Evolutionary conservation across 1,284 basidiomycete genomes (phyloP).

Genomic region (Ceratobasidium theobromae): DNA sequence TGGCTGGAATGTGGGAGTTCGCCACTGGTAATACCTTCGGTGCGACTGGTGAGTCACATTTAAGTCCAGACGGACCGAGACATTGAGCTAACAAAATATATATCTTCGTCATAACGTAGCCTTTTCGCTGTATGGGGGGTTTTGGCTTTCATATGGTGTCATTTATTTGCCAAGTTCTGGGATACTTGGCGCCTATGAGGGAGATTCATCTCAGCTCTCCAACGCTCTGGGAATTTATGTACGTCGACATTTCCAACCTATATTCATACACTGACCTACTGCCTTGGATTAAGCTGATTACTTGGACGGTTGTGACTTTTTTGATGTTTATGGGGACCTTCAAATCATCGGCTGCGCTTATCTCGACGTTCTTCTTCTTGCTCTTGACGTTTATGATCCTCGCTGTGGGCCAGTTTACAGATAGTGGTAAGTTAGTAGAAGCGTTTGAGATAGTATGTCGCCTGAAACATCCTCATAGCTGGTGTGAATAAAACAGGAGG

Average conservation of each 20-base stretch:
- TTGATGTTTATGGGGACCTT: constrained; percentile 41
- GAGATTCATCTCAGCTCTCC: constrained; percentile 25
- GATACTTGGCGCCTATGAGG: constrained; percentile 33
- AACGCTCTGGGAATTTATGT: constrained; percentile 37
- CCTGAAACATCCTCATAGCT: neutral
- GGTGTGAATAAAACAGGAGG: constrained; percentile 65
- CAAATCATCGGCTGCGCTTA: constrained; percentile 42
- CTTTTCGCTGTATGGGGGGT: constrained; percentile 41
- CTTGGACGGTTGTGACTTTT: constrained; percentile 39
- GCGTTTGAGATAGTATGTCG: neutral
- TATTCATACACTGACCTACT: neutral
- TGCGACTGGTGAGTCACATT: constrained; percentile 42
- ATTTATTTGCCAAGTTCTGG: constrained; percentile 37
- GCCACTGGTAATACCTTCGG: constrained; percentile 49
- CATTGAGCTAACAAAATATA: neutral
- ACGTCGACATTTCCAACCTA: neutral
- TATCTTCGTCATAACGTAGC: constrained; percentile 35
- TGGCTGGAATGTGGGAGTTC: constrained; percentile 50
- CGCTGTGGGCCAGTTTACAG: constrained; percentile 33
- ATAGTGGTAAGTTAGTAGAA: constrained; percentile 4
- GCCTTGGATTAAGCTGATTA: constrained; percentile 8
- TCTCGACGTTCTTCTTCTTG: constrained; percentile 48
- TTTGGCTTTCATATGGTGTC: constrained; percentile 40
- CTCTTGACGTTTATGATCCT: constrained; percentile 45
- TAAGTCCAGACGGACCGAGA: neutral